Evolutionary conservation across 306 rosid genomes (phyloP), one percentile per base, ranked within the genome.

Genomic region (Prunus mume): DNA sequence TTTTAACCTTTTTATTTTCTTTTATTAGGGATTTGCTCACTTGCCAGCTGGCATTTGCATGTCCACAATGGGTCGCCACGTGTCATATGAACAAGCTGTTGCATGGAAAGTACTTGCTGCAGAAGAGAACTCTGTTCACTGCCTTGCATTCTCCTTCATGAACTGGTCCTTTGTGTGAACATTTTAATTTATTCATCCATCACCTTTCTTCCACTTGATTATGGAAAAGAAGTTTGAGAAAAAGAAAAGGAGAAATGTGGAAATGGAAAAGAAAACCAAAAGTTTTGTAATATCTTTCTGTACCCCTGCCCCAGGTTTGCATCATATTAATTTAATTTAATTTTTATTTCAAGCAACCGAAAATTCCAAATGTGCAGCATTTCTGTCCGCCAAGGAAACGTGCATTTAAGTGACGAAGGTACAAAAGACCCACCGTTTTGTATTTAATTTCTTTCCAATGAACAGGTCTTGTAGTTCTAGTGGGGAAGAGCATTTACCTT

Each of bases 101-200:
- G 93, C 96, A 20, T 96, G 98, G 99, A 96, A 96, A 86, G 99
- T 96, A 18, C 88, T 87, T 58, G 82, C 90, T 10, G 84, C 90
- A 13, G 98, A 92, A 69, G 93, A 92, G 47, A 91, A 75, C 55
- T 74, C 71, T 56, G 93, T 91, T 70, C 98, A 96, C 73, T 96
- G 98, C 89, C 86, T 96, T 22, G 98, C 98, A 47, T 96, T 96
- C 80, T 87, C 93, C 65, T 96, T 96, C 85, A 77, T 89, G 70
- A 96, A 92, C 79, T 96, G 99, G 99, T 96, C 99, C 25, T 96
- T 96, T 91, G 93, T 91, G 84, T 96, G 97, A 95, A 67, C 19
- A 57, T 69, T 61, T 63, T 47, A 43, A 22, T 63, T 75, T 17
- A 2, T 76, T 82, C 83, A 17, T 24, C 56, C 20, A 3, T 45